Base-by-base conservation (phyloP, 2,329 filamentous ascomycete species). In the Blastomyces gilchristii region DNA sequence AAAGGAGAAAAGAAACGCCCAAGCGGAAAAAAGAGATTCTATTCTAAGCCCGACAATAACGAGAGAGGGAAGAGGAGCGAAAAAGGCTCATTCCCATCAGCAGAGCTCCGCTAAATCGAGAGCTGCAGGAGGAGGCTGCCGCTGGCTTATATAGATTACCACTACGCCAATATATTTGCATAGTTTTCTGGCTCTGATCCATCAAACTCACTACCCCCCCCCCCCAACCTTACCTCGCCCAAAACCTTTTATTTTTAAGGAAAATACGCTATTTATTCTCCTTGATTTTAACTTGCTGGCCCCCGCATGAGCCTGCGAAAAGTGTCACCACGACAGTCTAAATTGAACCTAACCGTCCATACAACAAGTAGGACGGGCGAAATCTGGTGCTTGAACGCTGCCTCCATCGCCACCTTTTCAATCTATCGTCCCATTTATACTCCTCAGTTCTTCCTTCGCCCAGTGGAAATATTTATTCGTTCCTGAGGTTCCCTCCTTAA, bases 121-220 rank as follows among this genome's bases (percentile, higher is more conserved):
- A 56, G 7, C 18, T 39, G 53, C 53, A 56, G 53, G 53, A 56
- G 53, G 53, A 56, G 53, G 52, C 52, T 25, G 9, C 31, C 22
- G 16, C 43, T n/a, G 43, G 52, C 28, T 56, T 56, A 56, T 56
- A 56, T 56, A 56, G 39, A 25, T 45, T 45, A 37, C 53, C 34
- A 25, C 39, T 22, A 18, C 34, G 9, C 34, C 53, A 56, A 39
- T 56, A 53, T 53, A 54, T 54, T 54, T 37, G 25, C n/a, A 54
- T 56, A 16, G 7, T 22, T 59, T 47, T 39, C 14, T 7, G 3
- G 39, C 25, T 25, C n/a, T 56, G 11, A 37, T 18, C n/a, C 50
- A 22, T 39, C 53, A 39, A 56, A 16, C 25, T 22, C 50, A 31
- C 22, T 31, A 0, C 8, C n/a, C 45, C 45, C n/a, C n/a, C n/a